These are phyloP conservation scores for Abrus pulchellus DNA, from an alignment of 306 rosid genomes.

Conservation along the genomic window DNA sequence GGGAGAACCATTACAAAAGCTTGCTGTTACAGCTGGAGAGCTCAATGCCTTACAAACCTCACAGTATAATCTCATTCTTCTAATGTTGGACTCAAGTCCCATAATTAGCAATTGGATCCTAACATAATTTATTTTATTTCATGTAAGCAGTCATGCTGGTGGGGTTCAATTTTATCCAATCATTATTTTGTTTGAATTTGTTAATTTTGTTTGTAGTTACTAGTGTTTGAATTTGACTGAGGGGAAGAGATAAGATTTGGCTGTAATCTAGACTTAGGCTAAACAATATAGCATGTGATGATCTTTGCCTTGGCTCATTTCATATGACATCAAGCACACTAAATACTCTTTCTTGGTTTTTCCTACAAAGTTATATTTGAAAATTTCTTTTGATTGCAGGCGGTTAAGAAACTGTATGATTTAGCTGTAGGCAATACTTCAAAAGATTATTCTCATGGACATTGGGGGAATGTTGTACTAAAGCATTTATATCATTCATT, in stretches of 20 bases:
- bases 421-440: conserved; percentile 52
- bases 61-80: no score
- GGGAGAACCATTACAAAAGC: no score
- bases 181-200: not conserved
- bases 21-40: no score
- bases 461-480: conserved; percentile 68
- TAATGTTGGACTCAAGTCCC: no score
- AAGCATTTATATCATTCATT: conserved; percentile 68
- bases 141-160: not conserved
- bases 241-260: not conserved
- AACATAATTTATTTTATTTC: not conserved
- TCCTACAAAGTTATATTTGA: conserved; percentile 46
- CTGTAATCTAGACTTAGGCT: not conserved
- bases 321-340: conserved; percentile 24
- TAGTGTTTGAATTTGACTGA: not conserved
- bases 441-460: conserved; percentile 55
- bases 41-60: no score
- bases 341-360: conserved; percentile 27
- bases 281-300: conserved; percentile 16
- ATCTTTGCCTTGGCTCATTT: conserved; percentile 20
- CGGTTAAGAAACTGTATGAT: conserved; percentile 50
- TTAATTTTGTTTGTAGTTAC: not conserved
- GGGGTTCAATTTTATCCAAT: conserved; percentile 1
- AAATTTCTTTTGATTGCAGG: conserved; percentile 58
- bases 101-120: no score